These are phyloP conservation scores for Magnolia changhungtana DNA, from an alignment of 164 flowering plant genomes.

Conservation along the genomic window DNA sequence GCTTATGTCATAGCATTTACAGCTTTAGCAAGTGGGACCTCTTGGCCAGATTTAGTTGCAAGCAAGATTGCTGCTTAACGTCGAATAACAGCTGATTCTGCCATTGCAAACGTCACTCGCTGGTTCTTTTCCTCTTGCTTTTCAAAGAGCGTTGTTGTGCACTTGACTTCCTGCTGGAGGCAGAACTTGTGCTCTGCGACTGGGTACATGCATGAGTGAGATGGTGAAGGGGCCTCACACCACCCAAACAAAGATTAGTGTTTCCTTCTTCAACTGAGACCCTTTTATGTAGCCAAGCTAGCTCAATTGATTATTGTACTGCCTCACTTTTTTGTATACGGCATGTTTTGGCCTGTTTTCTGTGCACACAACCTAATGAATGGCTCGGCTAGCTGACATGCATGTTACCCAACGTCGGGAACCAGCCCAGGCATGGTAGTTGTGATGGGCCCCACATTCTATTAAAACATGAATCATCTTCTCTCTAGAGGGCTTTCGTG, in stretches of 20 bases:
- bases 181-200: not conserved
- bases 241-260: not conserved
- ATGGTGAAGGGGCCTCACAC: not conserved
- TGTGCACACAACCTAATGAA: too few species aligned
- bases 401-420: too few species aligned
- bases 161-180: not conserved
- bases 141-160: not conserved
- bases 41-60: constrained; percentile 97
- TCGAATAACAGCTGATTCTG: constrained; percentile 90
- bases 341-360: too few species aligned
- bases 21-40: constrained; percentile 83
- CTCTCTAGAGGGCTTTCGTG: too few species aligned
- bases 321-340: too few species aligned
- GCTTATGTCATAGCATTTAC: constrained; percentile 89
- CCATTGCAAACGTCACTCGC: constrained; percentile 96
- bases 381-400: too few species aligned
- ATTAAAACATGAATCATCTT: too few species aligned
- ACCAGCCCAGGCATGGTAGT: too few species aligned
- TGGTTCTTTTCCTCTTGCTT: constrained; percentile 40
- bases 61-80: constrained; percentile 98
- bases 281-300: too few species aligned
- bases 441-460: too few species aligned
- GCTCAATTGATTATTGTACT: too few species aligned
- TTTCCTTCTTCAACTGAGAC: too few species aligned
- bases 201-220: not conserved